These are phyloP conservation scores for Mycosphaerella sp. DNA, from an alignment of 2,329 filamentous ascomycete genomes.

Conservation along the genomic window DNA sequence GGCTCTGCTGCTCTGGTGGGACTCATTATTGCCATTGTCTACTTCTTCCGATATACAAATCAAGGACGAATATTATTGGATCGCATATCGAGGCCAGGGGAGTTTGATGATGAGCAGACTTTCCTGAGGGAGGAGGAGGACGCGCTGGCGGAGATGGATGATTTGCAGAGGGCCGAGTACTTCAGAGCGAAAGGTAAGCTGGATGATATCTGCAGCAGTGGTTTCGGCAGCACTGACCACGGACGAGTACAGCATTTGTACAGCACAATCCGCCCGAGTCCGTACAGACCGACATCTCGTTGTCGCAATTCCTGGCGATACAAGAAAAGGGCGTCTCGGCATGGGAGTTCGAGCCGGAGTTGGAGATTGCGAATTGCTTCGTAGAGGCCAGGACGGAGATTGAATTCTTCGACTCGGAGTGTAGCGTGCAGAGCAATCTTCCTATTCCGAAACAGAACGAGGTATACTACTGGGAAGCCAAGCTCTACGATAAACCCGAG, in stretches of 20 bases:
- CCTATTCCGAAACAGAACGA: conserved; percentile 98
- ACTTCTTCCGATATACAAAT: conserved; percentile 87
- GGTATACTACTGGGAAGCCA: conserved; percentile 99
- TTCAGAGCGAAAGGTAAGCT: conserved; percentile 81
- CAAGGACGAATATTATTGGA: conserved; percentile 89
- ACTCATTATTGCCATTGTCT: conserved; percentile 71
- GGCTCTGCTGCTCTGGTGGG: conserved; percentile 82
- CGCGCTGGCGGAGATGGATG: conserved; percentile 91
- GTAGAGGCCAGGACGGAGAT: conserved; percentile 95
- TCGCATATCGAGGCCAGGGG: conserved; percentile 83
- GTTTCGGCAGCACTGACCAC: conserved; percentile 22
- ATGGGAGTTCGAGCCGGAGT: conserved; percentile 98
- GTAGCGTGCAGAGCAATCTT: conserved; percentile 92
- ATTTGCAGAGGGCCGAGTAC: conserved; percentile 83
- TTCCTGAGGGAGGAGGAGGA: conserved; percentile 92
- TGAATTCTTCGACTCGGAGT: conserved; percentile 97
- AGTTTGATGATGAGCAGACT: conserved; percentile 96
- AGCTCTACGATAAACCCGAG: conserved; percentile 96
- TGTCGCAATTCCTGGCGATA: conserved; percentile 95
- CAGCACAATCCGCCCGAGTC: conserved; percentile 94
- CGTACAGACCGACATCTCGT: conserved; percentile 88
- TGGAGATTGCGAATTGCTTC: conserved; percentile 98
- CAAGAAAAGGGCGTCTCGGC: conserved; percentile 99
- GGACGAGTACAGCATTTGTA: conserved; percentile 64
- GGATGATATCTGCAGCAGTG: neutral